phyloP scores from a whole-genome alignment of 1,139 yeast species.

The Suhomyces bribrorum region DNA sequence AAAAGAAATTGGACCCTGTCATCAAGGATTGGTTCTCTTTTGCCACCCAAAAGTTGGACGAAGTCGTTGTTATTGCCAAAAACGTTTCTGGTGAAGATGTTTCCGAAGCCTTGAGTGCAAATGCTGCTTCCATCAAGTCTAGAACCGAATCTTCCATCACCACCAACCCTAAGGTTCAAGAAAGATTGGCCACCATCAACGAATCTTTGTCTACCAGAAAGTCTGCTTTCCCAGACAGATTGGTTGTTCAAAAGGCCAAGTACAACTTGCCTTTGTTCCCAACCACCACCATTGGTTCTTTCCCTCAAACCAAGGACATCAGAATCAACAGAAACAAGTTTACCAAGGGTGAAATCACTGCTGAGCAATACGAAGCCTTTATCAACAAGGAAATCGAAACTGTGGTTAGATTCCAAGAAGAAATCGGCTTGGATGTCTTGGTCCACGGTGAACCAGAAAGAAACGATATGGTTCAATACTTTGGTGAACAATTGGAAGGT shows the following conservation, averaged over 20 bases:
- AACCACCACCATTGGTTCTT: slow-evolving; percentile 99
- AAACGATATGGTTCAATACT: slow-evolving; percentile 99
- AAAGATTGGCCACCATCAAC: slow-evolving; percentile 80
- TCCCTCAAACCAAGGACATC: slow-evolving; percentile 99
- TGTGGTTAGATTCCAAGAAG: slow-evolving; percentile 98
- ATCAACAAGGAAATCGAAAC: slow-evolving; percentile 94
- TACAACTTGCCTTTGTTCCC: slow-evolving; percentile 98
- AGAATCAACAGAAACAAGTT: slow-evolving; percentile 98
- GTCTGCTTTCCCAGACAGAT: slow-evolving; percentile 83
- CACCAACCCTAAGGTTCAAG: slow-evolving; percentile 86
- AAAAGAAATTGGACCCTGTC: slow-evolving; percentile 84
- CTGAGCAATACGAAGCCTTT: slow-evolving; percentile 93
- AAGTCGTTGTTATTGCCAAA: slow-evolving; percentile 90
- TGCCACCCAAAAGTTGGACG: slow-evolving; percentile 92
- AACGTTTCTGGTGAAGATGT: slow-evolving; percentile 81
- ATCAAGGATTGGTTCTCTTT: slow-evolving; percentile 98
- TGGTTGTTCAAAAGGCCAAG: slow-evolving; percentile 79
- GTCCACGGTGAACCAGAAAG: slow-evolving; percentile 99
- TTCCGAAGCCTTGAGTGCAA: slow-evolving; percentile 68
- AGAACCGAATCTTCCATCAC: slow-evolving; percentile 87
- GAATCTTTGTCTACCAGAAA: slow-evolving; percentile 83
- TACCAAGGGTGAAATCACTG: slow-evolving; percentile 92
- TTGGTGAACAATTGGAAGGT: slow-evolving; percentile 98
- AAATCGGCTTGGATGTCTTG: slow-evolving; percentile 93
- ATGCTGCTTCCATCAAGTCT: slow-evolving; percentile 82